Evolutionary conservation across 495 filamentous ascomycete genomes (phyloP), one percentile per base, ranked within the genome.

Genomic region (Xylaria bambusicola): DNA sequence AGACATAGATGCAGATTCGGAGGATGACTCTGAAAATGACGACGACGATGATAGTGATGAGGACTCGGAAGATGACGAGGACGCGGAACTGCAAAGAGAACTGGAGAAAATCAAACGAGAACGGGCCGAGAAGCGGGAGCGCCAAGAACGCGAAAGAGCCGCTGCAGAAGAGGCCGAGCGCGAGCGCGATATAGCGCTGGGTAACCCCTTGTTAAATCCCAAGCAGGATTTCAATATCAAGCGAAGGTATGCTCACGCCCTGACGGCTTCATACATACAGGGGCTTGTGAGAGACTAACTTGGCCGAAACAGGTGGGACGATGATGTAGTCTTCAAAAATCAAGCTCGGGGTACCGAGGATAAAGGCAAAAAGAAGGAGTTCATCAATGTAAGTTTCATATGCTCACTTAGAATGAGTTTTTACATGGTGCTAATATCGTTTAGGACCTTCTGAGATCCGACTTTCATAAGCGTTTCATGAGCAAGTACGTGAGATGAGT

Each of bases 281-380:
- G 31, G 18, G 6, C 5, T 29, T 26, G 10, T 2, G 31, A 17
- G 9, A 27, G 52, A 53, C 79, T 73, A 77, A 80, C 60, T 65
- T 70, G 41, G 71, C 26, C 20, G 71, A 64, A 68, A 69, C 23
- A 84, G 92, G 68, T 98, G 94, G 94, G 94, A 98, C 64, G 94
- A 98, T 61, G 94, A 98, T 77, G 94, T 98, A n/a, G 92, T 98
- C 17, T 98, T 98, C 77, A 97, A 96, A 79, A 98, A 98, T 73
- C 94, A 98, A 74, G 94, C 93, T 31, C 84, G 95, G 45, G 94
- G 94, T 3, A 97, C 92, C 9, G 94, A 97, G 66, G 92, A 96
- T 55, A 91, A 88, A 75, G 80, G 82, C 47, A 92, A 93, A 77
- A 88, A 84, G 74, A 95, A 92, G 75, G 92, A 97, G 75, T 98